These are phyloP conservation scores for Turritis glabra DNA, from an alignment of 345 rosid genomes.

Conservation along the genomic window DNA sequence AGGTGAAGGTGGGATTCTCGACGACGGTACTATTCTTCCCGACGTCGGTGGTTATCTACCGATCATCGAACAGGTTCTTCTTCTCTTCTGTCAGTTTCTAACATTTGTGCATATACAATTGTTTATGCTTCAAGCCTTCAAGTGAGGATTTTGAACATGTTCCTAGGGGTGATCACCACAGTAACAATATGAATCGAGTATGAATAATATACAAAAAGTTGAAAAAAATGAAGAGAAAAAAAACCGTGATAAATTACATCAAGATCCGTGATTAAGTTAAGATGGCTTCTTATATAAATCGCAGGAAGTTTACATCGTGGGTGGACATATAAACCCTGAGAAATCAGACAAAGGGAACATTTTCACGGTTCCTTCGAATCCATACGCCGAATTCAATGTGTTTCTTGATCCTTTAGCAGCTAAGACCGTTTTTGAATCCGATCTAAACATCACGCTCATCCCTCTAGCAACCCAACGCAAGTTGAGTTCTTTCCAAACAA, in stretches of 20 bases:
- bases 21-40: conserved; percentile 61
- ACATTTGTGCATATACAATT: too few species aligned
- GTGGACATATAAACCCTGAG: conserved; percentile 64
- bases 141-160: too few species aligned
- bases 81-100: too few species aligned
- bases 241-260: background rate
- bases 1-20: conserved; percentile 76
- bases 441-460: conserved; percentile 62
- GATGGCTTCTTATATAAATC: conserved; percentile 9
- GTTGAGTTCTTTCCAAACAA: conserved; percentile 45
- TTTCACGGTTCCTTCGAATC: conserved; percentile 51
- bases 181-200: too few species aligned
- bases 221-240: too few species aligned
- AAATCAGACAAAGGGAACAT: conserved; percentile 56
- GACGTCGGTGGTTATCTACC: conserved; percentile 90
- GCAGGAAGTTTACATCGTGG: conserved; percentile 77
- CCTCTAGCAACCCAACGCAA: conserved; percentile 65
- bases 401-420: conserved; percentile 89
- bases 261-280: background rate
- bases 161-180: too few species aligned
- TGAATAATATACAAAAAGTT: too few species aligned
- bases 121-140: too few species aligned
- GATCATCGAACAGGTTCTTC: conserved; percentile 69
- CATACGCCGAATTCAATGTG: conserved; percentile 77
- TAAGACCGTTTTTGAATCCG: conserved; percentile 64